Percentiles rank a stretch among this genome's conserved stretches.
Conservation (phyloP, 306 rosid genomes). For the Citrullus mucosospermus region DNA sequence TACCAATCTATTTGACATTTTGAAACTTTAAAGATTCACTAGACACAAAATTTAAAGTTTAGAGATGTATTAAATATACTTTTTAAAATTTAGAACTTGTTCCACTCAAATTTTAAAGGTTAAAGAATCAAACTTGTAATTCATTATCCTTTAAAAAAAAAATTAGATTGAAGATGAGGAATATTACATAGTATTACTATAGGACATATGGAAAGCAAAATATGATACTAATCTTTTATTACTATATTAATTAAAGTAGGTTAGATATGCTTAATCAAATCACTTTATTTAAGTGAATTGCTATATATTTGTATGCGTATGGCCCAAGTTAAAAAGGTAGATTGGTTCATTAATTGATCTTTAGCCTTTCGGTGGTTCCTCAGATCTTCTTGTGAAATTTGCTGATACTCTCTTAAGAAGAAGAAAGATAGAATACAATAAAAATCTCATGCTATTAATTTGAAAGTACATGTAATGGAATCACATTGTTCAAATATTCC, state of each 20-base stretch:
- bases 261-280: background rate
- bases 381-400: background rate
- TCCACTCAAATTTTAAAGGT: no score
- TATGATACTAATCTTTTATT: background rate
- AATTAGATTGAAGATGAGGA: no score
- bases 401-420: background rate
- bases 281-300: background rate
- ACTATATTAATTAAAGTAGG: background rate
- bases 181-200: no score
- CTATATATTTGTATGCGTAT: background rate
- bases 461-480: background rate
- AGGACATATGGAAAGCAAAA: background rate
- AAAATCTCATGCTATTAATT: background rate
- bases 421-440: background rate
- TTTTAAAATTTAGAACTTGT: no score
- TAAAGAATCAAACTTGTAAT: no score
- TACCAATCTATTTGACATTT: no score
- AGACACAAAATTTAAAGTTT: no score
- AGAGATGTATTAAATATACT: no score
- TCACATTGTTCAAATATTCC: background rate
- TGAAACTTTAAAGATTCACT: no score
- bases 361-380: background rate
- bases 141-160: no score
- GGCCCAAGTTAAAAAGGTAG: background rate
- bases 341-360: background rate